phyloP scores from a whole-genome alignment of 78 protist genomes.

The Guillardia theta region DNA sequence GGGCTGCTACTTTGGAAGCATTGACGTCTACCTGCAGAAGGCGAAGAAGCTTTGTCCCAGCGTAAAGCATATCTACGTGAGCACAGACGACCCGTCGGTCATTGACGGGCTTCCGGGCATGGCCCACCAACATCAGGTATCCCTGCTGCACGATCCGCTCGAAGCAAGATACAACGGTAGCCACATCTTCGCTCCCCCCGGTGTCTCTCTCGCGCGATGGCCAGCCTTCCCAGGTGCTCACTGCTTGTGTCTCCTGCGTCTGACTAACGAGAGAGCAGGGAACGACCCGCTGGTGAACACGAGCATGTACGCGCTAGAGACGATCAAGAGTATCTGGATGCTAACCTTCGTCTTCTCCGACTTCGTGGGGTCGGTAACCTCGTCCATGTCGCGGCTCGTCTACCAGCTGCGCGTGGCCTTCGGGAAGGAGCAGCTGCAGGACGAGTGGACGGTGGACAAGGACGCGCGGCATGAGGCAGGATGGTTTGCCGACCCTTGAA shows the following conservation, averaged over 20 bases:
- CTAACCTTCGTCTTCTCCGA: not conserved
- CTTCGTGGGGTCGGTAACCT: conserved; percentile 13
- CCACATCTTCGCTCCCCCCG: not conserved
- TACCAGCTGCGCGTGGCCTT: conserved; percentile 19
- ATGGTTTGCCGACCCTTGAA: conserved; percentile 12
- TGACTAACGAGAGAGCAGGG: not conserved
- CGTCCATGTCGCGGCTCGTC: conserved; percentile 6
- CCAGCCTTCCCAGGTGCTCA: not conserved
- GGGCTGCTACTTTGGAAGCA: not conserved
- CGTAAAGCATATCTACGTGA: not conserved
- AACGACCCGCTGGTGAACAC: not conserved
- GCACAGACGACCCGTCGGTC: not conserved
- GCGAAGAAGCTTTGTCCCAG: not conserved
- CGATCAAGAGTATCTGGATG: conserved; percentile 20
- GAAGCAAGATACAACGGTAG: not conserved
- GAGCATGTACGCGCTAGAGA: conserved; percentile 8
- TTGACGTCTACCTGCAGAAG: not conserved
- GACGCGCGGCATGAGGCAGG: not conserved
- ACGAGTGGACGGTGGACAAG: conserved; percentile 2
- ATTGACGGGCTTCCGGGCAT: not conserved
- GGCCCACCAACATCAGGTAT: not conserved
- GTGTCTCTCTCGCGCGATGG: not conserved
- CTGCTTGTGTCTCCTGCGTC: not conserved
- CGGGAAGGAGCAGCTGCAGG: not conserved
- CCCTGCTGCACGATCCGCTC: not conserved